A percentile compares a stretch with the other conserved stretches of the same genome.
These are phyloP conservation scores for Ustilago vetiveriae DNA, from an alignment of 1,284 basidiomycete genomes.

Conservation along the genomic window DNA sequence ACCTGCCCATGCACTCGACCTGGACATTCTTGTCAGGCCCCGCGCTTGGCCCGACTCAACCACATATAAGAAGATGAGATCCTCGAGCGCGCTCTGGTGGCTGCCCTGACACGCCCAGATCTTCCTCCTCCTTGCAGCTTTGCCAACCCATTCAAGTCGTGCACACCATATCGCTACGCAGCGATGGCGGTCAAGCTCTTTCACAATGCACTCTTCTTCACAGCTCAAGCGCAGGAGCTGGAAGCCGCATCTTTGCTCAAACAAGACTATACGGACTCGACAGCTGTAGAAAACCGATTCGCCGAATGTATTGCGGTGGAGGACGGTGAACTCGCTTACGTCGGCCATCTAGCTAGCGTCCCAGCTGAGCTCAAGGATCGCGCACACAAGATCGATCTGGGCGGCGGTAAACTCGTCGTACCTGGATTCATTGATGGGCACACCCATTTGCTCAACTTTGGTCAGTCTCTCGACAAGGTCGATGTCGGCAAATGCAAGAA, in stretches of 20 bases:
- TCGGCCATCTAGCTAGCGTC: conserved; percentile 17
- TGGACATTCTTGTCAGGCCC: no score
- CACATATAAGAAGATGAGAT: no score
- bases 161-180: not conserved
- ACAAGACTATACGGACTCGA: conserved; percentile 28
- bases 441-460: conserved; percentile 44
- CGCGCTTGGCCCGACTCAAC: no score
- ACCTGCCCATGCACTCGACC: no score
- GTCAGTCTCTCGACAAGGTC: conserved; percentile 45
- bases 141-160: not conserved
- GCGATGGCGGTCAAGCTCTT: conserved; percentile 27
- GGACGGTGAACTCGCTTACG: conserved; percentile 30
- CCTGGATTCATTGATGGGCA: conserved; percentile 50
- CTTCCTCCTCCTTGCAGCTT: not conserved
- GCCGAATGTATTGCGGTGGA: conserved; percentile 34
- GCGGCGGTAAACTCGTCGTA: conserved; percentile 34
- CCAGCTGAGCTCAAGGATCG: conserved; percentile 1
- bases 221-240: conserved; percentile 35
- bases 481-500: conserved; percentile 40
- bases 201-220: conserved; percentile 44
- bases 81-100: no score
- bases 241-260: conserved; percentile 19
- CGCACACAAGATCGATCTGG: conserved; percentile 26
- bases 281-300: conserved; percentile 17
- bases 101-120: no score